Conservation (phyloP, 805 yeast genomes). For the Candida fluviatilis region DNA sequence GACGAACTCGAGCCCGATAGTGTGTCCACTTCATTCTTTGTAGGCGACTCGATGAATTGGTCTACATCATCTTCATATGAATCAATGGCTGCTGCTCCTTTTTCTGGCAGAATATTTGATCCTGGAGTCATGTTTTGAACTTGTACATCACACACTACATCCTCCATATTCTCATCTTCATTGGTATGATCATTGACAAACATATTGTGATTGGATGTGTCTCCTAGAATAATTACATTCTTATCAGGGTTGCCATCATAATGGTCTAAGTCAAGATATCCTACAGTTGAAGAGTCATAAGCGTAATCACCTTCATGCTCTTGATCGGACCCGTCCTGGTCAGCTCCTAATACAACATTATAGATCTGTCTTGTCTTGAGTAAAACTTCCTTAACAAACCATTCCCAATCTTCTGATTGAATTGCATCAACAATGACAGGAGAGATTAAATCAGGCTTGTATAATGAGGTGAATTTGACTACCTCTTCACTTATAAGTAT, state of each 20-base stretch:
- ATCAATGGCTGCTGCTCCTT: neutral
- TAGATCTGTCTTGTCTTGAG: slow-evolving; percentile 52
- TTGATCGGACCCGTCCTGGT: slow-evolving; percentile 19
- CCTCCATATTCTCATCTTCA: slow-evolving; percentile 14
- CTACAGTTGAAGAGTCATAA: slow-evolving; percentile 33
- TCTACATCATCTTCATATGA: slow-evolving; percentile 9
- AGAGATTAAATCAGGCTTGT: slow-evolving; percentile 57
- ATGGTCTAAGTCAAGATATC: slow-evolving; percentile 33
- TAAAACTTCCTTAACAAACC: slow-evolving; percentile 46
- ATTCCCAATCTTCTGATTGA: slow-evolving; percentile 47
- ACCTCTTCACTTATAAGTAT: slow-evolving; percentile 93
- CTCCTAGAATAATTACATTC: slow-evolving; percentile 31
- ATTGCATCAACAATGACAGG: slow-evolving; percentile 47
- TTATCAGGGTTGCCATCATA: slow-evolving; percentile 27
- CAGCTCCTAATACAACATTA: slow-evolving; percentile 54
- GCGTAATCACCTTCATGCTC: slow-evolving; percentile 14
- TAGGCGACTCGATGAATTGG: slow-evolving; percentile 20
- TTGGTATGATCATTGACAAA: slow-evolving; percentile 21
- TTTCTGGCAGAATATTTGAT: neutral
- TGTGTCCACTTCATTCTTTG: slow-evolving; percentile 25
- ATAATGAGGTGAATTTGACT: slow-evolving; percentile 73
- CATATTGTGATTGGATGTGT: slow-evolving; percentile 28
- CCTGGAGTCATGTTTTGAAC: slow-evolving; percentile 2
- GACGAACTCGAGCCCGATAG: slow-evolving; percentile 44
- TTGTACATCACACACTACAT: slow-evolving; percentile 13